Evolutionary conservation across 2,329 filamentous ascomycete species (phyloP).

Genomic region (Chaetomium globosum): DNA sequence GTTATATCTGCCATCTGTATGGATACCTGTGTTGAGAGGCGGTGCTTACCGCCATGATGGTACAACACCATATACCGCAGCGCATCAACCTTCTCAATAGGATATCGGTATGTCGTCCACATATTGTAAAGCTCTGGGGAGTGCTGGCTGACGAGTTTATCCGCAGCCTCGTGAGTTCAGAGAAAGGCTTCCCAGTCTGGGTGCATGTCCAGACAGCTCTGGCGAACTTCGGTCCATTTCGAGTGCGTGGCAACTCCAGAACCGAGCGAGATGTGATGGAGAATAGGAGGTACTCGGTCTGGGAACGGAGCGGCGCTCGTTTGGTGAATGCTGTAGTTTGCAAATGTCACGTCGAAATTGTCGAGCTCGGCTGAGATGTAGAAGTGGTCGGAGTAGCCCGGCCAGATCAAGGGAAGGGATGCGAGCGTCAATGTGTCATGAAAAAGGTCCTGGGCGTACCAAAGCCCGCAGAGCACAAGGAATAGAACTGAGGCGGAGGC

Average conservation of each 20-base stretch:
- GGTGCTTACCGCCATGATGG: conserved; percentile 31
- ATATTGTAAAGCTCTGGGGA: conserved; percentile 35
- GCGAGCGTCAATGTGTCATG: conserved; percentile 40
- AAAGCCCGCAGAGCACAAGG: conserved; percentile 33
- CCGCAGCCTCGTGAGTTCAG: conserved; percentile 37
- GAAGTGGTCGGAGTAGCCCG: conserved; percentile 35
- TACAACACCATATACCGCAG: conserved; percentile 41
- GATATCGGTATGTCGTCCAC: conserved; percentile 36
- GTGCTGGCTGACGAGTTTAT: conserved; percentile 33
- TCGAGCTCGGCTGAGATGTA: conserved; percentile 39
- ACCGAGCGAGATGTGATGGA: conserved; percentile 44
- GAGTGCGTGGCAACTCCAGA: conserved; percentile 32
- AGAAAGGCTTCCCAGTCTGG: conserved; percentile 41
- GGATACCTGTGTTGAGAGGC: too few species aligned
- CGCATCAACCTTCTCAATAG: conserved; percentile 39
- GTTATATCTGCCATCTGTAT: not conserved
- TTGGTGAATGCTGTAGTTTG: conserved; percentile 40
- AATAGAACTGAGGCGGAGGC: conserved; percentile 19
- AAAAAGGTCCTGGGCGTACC: conserved; percentile 25
- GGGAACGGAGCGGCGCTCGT: conserved; percentile 36
- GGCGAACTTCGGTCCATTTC: conserved; percentile 40
- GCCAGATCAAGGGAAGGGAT: conserved; percentile 39
- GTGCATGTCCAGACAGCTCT: conserved; percentile 43
- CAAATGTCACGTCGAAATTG: conserved; percentile 43
- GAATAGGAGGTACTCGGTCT: conserved; percentile 42